Conservation (phyloP, 805 yeast genomes). For the Candida nitratophila region DNA sequence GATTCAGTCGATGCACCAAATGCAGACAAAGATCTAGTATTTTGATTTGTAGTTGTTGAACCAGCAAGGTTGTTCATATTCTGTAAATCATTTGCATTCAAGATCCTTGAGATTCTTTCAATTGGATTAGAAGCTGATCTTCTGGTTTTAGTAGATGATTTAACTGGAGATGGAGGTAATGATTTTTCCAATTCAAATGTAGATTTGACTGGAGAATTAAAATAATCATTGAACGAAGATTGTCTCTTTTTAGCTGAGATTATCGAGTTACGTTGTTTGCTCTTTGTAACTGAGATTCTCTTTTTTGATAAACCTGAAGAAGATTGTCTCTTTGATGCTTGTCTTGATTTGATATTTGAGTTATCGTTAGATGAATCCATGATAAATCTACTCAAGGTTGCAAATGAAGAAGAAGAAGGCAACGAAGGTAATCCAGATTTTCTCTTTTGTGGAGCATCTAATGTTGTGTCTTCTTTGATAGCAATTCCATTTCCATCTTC, state of each 20-base stretch:
- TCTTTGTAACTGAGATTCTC: neutral
- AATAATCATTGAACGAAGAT: slow-evolving; percentile 13
- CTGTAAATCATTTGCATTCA: slow-evolving; percentile 40
- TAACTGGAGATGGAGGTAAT: slow-evolving; percentile 1
- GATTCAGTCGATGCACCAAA: slow-evolving; percentile 24
- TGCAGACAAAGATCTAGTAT: slow-evolving; percentile 38
- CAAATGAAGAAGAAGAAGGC: slow-evolving; percentile 38
- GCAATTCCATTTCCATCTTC: slow-evolving; percentile 27
- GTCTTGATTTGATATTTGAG: neutral
- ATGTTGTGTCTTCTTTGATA: neutral
- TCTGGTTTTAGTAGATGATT: slow-evolving; percentile 2
- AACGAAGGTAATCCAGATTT: slow-evolving; percentile 5
- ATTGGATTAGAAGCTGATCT: slow-evolving; percentile 24
- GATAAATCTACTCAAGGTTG: slow-evolving; percentile 40
- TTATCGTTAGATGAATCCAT: slow-evolving; percentile 13
- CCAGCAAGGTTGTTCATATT: too few species aligned
- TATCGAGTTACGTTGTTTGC: slow-evolving; percentile 11
- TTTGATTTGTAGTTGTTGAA: slow-evolving; percentile 18
- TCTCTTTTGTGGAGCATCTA: neutral
- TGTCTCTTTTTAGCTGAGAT: slow-evolving; percentile 14
- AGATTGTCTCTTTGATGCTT: slow-evolving; percentile 1
- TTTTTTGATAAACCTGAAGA: neutral
- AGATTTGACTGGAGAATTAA: slow-evolving; percentile 3
- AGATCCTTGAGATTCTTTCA: slow-evolving; percentile 29
- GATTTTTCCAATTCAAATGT: neutral